A percentile compares a stretch with the other conserved stretches of the same genome.
Evolutionary conservation across 2,329 filamentous ascomycete species (phyloP).

Genomic region (Emergomyces orientalis): DNA sequence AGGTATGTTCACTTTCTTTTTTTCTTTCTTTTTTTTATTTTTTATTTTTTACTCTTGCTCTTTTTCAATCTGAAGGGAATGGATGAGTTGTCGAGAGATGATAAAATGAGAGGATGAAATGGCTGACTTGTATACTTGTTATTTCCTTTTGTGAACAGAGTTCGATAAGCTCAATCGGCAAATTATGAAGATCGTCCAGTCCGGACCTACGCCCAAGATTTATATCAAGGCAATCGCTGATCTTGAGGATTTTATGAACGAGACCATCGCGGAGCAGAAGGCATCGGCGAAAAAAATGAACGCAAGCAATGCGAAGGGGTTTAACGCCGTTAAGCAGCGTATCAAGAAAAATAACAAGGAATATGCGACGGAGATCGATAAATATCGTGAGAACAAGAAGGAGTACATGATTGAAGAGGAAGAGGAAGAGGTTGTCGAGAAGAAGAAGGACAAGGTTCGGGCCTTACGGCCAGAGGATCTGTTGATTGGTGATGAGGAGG

Average conservation of each 20-base stretch:
- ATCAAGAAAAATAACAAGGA: slow-evolving; percentile 99
- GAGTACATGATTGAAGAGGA: slow-evolving; percentile 80
- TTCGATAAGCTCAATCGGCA: slow-evolving; percentile 92
- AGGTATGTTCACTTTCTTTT: slow-evolving; percentile 48
- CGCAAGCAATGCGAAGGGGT: slow-evolving; percentile 80
- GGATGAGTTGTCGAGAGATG: not conserved
- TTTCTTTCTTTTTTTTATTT: not conserved
- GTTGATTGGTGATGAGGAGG: slow-evolving; percentile 56
- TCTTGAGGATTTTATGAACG: slow-evolving; percentile 87
- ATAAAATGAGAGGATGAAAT: slow-evolving; percentile 8
- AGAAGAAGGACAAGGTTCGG: slow-evolving; percentile 45
- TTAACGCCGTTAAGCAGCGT: slow-evolving; percentile 96
- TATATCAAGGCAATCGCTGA: slow-evolving; percentile 92
- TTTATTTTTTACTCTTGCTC: not conserved
- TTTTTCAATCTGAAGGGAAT: not conserved
- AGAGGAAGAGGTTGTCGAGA: slow-evolving; percentile 48
- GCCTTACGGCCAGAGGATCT: slow-evolving; percentile 35
- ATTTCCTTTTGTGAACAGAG: slow-evolving; percentile 45
- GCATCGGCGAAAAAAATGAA: slow-evolving; percentile 98
- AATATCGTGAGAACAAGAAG: slow-evolving; percentile 77
- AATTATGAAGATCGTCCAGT: slow-evolving; percentile 65
- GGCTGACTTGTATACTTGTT: slow-evolving; percentile 14
- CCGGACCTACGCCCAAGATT: slow-evolving; percentile 72
- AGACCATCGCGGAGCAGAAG: slow-evolving; percentile 92
- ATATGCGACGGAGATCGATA: slow-evolving; percentile 75